Conservation (phyloP, 352 stramenopile species). For the Phytophthora hibernalis region DNA sequence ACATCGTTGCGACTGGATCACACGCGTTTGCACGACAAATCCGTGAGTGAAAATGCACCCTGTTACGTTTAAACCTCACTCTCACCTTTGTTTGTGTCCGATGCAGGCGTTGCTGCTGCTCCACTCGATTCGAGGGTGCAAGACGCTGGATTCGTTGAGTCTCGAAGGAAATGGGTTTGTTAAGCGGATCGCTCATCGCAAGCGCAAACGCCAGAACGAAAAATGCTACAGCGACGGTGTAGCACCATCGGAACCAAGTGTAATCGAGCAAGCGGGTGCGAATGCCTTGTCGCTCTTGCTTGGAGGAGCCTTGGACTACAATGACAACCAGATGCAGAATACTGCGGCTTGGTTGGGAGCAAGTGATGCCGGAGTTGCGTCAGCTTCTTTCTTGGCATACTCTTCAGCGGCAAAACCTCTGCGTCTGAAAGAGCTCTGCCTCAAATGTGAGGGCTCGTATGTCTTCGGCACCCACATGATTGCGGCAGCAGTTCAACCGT, state of each 20-base stretch:
- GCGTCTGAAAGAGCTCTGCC: constrained; percentile 60
- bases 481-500: constrained; percentile 50
- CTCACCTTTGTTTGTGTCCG: constrained; percentile 17
- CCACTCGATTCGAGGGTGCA: constrained; percentile 61
- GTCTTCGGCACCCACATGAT: constrained; percentile 69
- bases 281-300: constrained; percentile 57
- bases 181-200: constrained; percentile 36
- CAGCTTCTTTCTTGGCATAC: constrained; percentile 22
- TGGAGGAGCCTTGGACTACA: constrained; percentile 31
- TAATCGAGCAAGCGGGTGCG: constrained; percentile 50
- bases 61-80: neutral
- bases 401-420: constrained; percentile 36
- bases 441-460: constrained; percentile 54
- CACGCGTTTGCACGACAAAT: constrained; percentile 58
- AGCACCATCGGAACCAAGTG: constrained; percentile 13
- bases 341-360: constrained; percentile 22
- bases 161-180: constrained; percentile 77
- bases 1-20: constrained; percentile 68
- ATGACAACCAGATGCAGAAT: constrained; percentile 25
- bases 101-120: constrained; percentile 64
- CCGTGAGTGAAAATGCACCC: constrained; percentile 36
- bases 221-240: constrained; percentile 25
- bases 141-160: constrained; percentile 62
- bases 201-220: constrained; percentile 22
- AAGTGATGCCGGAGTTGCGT: constrained; percentile 11